Evolutionary conservation across 2,329 filamentous ascomycete species (phyloP), one percentile per base, ranked within the genome.

Genomic region (Ascocoryne sarcoides): DNA sequence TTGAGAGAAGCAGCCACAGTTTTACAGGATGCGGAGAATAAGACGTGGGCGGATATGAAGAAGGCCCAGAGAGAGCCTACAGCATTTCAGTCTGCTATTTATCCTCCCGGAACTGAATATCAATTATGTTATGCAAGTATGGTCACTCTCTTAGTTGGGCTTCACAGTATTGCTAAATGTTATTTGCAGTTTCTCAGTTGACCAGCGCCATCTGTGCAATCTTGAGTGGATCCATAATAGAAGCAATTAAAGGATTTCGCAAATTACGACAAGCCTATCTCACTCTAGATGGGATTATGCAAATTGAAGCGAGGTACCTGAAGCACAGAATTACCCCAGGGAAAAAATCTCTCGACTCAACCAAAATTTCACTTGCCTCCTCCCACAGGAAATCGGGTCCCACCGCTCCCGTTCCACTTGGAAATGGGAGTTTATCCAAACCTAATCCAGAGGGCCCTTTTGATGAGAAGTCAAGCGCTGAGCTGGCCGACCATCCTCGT

Each of bases 161-260:
- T 33, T 1, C 15, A 30, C 10, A 9, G 15, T 5, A 8, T 26
- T 34, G 33, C 43, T 43, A 31, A 49, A 31, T 21, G 18, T 21
- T 10, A 5, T 5, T 34, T 17, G 37, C 18, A 47, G 55, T 95
- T 65, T 76, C 86, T 2, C 86, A 95, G 62, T 70, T 95, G 47
- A 94, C 95, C 82, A 75, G 77, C 42, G 89, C 89, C 0, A 82
- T 98, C 1, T 79, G 95, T 1, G 86, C 79, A 0, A 85, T 96
- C 12, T 66, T 96, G 53, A 93, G 93, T 50, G 92, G 96, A 66
- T 95, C 85, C 58, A 65, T 96, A 53, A 90, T 89, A 0, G 92
- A 96, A 60, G 87, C 80, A 12, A 76, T 96, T 60, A 87, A 82
- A 62, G 87, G 87, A 4, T 96, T 96, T 57, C 93, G 94, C 59